Base-by-base conservation (phyloP, 768 basidiomycete genomes). In the Boletus vinaceobasis region DNA sequence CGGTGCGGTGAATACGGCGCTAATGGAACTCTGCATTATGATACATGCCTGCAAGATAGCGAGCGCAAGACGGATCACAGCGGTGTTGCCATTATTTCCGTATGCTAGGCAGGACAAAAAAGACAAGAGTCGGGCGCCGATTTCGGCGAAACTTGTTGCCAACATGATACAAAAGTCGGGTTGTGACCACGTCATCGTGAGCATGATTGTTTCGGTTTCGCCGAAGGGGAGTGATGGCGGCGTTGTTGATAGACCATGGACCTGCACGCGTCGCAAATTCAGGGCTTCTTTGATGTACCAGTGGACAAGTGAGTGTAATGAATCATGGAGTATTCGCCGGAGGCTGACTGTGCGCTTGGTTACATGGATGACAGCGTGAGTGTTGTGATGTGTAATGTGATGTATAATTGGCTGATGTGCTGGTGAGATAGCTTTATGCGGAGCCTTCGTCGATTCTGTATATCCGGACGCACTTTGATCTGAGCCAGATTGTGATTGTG, bases 21-120 rank as follows among this genome's bases (percentile, higher is more conserved):
- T 99, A 59, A 98, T 99, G 93, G 97, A 98, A 72, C 82, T 94
- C 43, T 93, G 95, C 70, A 98, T 98, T 66, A 96, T 99, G 93
- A 93, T 98, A 66, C 95, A 98, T 69, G 95, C 97, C 10, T 97
- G 96, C 85, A 96, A 95, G 76, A 98, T 98, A 65, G 96, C 97
- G n/a, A 96, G 93, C 60, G 95, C 97, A 44, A 91, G 90, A 73
- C 80, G 97, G 57, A 98, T 99, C 68, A 99, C 97, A 7, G 97
- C 96, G n/a, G 94, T 99, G 59, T 83, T 98, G 54, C 97, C 97
- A 39, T 82, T 97, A 35, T 99, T 93, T 74, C 96, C 97, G 1
- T 99, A 99, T 72, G 86, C 97, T 9, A 79, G 97, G 54, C 97
- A 98, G 73, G 97, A 99, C 78, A 98, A 98, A 73, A 99, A 98